Evolutionary conservation across 768 basidiomycete species (phyloP), one percentile per base, ranked within the genome.

Genomic region (Panus rudis): DNA sequence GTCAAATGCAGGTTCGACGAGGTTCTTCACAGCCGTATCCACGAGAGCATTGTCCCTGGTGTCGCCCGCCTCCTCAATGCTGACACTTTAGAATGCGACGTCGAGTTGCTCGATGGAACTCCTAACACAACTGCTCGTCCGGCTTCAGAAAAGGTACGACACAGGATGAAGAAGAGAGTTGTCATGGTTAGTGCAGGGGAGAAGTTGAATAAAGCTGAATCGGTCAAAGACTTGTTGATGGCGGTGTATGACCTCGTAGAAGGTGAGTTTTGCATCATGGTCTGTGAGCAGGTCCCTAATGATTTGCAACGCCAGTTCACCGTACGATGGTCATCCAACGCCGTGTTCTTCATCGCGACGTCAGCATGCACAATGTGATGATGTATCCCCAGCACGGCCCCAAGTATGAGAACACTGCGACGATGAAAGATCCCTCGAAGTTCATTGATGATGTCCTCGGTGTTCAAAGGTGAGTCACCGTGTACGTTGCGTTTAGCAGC

Each of bases 201-300:
- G 14, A 26, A 25, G 4, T 19, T 43, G 3, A 24, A 26, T 3
- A 32, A 11, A 0, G 45, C 49, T 7, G 26, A 41, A n/a, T 40
- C 20, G 22, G 28, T 50, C n/a, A 46, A 47, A 26, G 49, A 50
- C 22, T 14, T 50, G 7, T 30, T 50, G 25, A 46, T 47, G 45
- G 49, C 49, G 1, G 16, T 50, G 0, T 50, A 46, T 34, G 49
- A 50, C 12, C 23, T 25, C 0, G 25, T 43, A 2, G 49, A 50
- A 39, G 49, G 49, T 50, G 12, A n/a, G 41, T 33, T 4, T 11
- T 13, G n/a, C n/a, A n/a, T n/a, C n/a, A n/a, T n/a, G n/a, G n/a
- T n/a, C n/a, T n/a, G n/a, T n/a, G n/a, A n/a, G n/a, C n/a, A n/a
- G n/a, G n/a, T n/a, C n/a, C n/a, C n/a, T n/a, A n/a, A n/a, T n/a